Evolutionary conservation across 306 rosid genomes (phyloP), one percentile per base, ranked within the genome.

Genomic region (Calophaca sinica): DNA sequence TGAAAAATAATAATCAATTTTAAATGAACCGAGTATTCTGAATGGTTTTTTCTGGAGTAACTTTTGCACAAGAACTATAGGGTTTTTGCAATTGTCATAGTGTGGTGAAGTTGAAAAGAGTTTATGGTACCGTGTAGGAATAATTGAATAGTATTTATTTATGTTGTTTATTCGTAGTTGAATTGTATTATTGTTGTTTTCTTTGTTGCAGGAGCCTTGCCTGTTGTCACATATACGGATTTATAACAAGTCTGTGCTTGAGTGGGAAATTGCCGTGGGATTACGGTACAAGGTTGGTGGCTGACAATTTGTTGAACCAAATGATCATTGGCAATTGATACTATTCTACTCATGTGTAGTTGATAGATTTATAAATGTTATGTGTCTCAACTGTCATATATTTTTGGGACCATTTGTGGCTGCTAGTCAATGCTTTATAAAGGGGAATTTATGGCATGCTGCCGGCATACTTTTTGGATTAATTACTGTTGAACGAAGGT

Each of bases 241-340:
- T 70, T 86, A 93, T 85, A 93, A 93, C 76, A 93, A 93, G 83
- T 91, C 97, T 68, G 98, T 91, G 14, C 98, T 91, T 36, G 98
- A 93, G 82, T 93, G 98, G 98, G 98, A 93, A 68, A 89, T 93
- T 86, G 89, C 96, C 2, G 93, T 85, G 73, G 98, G 98, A 63
- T 87, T 93, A 68, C 97, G 98, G 9, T 93, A 86, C 89, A 93
- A 93, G 98, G 98, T 93, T 79, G 62, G 76, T 70, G 70, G 50
- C 51, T 74, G 28, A 31, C 9, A 65, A 68, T 50, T 74, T 73
- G 65, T 68, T 57, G 11, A 55, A 9, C 71, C 71, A 49, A 41
- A 48, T 65, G 28, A 72, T 39, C 29, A 44, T 46, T 48, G 28
- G 5, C 58, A 45, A 45, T 44, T 6, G 45, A 33, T 53, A 33